Evolutionary conservation across 306 rosid genomes (phyloP).

Genomic region (Arachis hypogaea): DNA sequence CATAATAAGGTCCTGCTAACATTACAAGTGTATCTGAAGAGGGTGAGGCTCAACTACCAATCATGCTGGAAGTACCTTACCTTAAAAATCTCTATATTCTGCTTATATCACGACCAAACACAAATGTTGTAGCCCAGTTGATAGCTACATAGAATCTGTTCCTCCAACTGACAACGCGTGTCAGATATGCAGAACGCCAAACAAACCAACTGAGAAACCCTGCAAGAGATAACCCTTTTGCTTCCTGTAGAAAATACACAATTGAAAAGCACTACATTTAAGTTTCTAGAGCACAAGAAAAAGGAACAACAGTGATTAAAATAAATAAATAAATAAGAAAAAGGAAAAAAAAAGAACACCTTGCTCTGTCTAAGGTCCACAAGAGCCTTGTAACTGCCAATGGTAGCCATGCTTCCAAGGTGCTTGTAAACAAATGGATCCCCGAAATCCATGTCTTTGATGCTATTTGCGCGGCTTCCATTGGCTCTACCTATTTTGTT

Average conservation of each 20-base stretch:
- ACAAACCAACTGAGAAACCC: slow-evolving; percentile 89
- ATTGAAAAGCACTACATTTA: slow-evolving; percentile 24
- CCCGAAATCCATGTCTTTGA: slow-evolving; percentile 57
- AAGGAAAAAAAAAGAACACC: slow-evolving; percentile 45
- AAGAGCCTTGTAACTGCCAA: slow-evolving; percentile 96
- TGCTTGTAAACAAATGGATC: slow-evolving; percentile 86
- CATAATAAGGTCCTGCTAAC: slow-evolving; percentile 10
- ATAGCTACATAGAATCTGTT: slow-evolving; percentile 90
- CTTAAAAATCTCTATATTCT: slow-evolving; percentile 57
- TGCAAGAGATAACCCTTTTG: slow-evolving; percentile 77
- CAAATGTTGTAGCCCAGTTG: slow-evolving; percentile 90
- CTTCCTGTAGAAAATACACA: slow-evolving; percentile 55
- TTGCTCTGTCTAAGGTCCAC: slow-evolving; percentile 93
- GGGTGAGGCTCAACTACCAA: neutral
- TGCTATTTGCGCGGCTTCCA: slow-evolving; percentile 68
- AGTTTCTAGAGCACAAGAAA: slow-evolving; percentile 5
- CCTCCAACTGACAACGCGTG: slow-evolving; percentile 96
- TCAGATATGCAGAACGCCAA: slow-evolving; percentile 89
- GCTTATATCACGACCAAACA: slow-evolving; percentile 95
- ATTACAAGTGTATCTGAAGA: neutral
- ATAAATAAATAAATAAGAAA: too few relatives aligned
- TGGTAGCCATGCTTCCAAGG: slow-evolving; percentile 94
- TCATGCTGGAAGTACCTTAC: slow-evolving; percentile 25
- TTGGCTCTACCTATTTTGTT: slow-evolving; percentile 74
- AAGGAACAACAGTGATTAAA: neutral